Percentiles rank a stretch among this genome's conserved stretches.
Evolutionary conservation across 176 grass and related monocot genomes (phyloP).

Genomic region (Paspalum vaginatum): DNA sequence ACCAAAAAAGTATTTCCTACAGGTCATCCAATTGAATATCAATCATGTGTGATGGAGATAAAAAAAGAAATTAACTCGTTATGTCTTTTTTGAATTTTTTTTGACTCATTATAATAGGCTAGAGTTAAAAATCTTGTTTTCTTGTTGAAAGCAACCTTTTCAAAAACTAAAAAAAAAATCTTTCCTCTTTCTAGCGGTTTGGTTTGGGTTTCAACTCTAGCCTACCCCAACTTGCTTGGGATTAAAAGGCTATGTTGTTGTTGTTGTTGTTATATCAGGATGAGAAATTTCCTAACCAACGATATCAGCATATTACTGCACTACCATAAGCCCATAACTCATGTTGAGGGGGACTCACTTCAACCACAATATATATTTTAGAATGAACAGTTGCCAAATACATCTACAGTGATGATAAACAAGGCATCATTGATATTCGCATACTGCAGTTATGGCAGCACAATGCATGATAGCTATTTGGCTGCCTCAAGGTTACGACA

Average conservation of each 20-base stretch:
- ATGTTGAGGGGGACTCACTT: background rate
- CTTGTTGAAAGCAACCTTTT: no score
- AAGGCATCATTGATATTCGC: constrained; percentile 8
- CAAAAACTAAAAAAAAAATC: no score
- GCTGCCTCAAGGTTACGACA: constrained; percentile 19
- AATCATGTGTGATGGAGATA: background rate
- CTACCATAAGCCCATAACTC: background rate
- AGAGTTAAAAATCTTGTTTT: no score
- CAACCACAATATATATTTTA: background rate
- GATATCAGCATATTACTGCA: background rate
- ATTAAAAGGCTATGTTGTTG: no score
- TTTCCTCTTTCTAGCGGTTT: no score
- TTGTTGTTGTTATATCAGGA: background rate
- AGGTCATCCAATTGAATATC: background rate
- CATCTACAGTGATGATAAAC: constrained; percentile 3
- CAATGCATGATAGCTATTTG: constrained; percentile 10
- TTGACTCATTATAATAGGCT: no score
- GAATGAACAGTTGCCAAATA: constrained; percentile 5
- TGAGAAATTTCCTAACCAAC: constrained; percentile 10
- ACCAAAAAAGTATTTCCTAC: background rate
- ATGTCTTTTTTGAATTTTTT: background rate
- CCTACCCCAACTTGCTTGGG: no score
- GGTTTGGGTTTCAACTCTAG: no score
- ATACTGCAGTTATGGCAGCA: background rate
- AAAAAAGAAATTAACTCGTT: background rate